Evolutionary conservation across 1,284 basidiomycete species (phyloP), one percentile per base, ranked within the genome.

Genomic region (Farysia itapuensis): DNA sequence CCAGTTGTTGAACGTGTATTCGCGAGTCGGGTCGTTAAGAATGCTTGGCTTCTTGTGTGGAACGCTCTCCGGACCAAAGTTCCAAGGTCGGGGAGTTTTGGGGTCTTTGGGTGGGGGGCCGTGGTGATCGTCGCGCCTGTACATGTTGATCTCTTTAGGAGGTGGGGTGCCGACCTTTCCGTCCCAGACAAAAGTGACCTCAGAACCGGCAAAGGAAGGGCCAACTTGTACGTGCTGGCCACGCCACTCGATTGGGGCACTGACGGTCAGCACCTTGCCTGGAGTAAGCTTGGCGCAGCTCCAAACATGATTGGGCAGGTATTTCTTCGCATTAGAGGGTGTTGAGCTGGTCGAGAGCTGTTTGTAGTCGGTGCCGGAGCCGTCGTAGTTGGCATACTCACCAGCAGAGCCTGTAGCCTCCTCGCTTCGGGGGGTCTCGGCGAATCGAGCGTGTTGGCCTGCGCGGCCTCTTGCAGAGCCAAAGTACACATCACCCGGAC

Each of bases 111-210:
- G n/a, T n/a, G n/a, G n/a, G n/a, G n/a, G n/a, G n/a, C n/a, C n/a
- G 26, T 28, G 11, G n/a, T 28, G 11, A 28, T 28, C 26, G 26
- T 28, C 9, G 26, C 11, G 26, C 26, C 26, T 28, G 26, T 28
- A 19, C 31, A 33, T 33, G 31, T 33, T 33, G 31, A 33, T 19
- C 13, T 9, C 16, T 13, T 35, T 29, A 19, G 40, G 40, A 16
- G 8, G 51, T 20, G 52, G 52, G 2, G 52, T 37, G 14, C 52
- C 45, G 4, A 56, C 52, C 21, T 48, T 15, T 0, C 45, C 52
- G 21, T 56, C 41, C 52, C 52, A 56, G 14, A 44, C 42, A 21
- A 56, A 56, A 12, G 45, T 48, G 34, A 56, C 52, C 33, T 41
- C 42, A 20, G 45, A 56, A 18, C 52, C 52, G 7, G 52, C 45